Base-by-base conservation (phyloP, 345 rosid species). In the Eucalyptus camaldulensis region DNA sequence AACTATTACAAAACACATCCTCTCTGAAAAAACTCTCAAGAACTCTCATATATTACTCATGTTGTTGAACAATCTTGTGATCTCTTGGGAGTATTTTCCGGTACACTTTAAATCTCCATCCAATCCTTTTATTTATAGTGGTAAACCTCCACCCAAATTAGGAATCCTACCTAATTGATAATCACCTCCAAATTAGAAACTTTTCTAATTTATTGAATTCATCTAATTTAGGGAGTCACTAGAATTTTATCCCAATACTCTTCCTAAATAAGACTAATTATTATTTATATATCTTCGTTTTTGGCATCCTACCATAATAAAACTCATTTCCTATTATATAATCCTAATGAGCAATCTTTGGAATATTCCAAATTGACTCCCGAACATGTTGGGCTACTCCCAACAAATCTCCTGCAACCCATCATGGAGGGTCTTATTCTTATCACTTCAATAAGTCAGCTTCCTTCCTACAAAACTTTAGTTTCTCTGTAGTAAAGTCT, bases 11-110 rank as follows among this genome's bases (percentile, higher is more conserved):
- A 6, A 27, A 13, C 8, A 62, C 69, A 27, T 13, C 31, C 15
- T 62, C 8, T 6, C 33, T 27, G 14, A 3, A 60, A 10, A 29
- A 58, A 60, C 14, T 60, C 31, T 60, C 31, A 3, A 6, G 67
- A 60, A 25, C 31, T 24, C 65, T 10, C 65, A 11, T 58, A 58
- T 25, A 10, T 22, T 24, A 58, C 29, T 24, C n/a, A 58, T 5
- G 7, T 58, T 27, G 8, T 60, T 60, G 31, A 60, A 60, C 2
- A 60, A 1, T 27, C 16, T 27, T 60, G 31, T 60, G 16, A 27
- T 60, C 4, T 27, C 69, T 60, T 0, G 27, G 0, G 13, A 60
- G 31, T 60, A 29, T 27, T 27, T 60, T 27, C 8, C 8, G 0
- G 2, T 60, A 13, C 16, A 60, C 16, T 12, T 14, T 27, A 10